Evolutionary conservation across 2,329 filamentous ascomycete genomes (phyloP).

Genomic region (Cordyceps farinosa): DNA sequence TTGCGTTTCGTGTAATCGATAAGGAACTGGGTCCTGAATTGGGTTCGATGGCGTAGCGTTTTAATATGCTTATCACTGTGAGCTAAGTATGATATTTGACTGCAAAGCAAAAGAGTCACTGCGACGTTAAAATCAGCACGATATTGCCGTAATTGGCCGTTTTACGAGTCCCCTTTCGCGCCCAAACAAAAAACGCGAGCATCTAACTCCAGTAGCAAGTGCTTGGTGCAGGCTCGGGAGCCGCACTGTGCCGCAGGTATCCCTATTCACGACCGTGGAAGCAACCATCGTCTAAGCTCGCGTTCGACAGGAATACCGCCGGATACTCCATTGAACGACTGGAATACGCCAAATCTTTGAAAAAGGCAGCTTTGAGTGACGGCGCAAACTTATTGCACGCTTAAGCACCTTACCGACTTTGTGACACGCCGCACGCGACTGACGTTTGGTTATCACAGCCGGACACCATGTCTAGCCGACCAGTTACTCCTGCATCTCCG

Average conservation of each 20-base stretch:
- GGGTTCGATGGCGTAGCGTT: slow-evolving; percentile 2
- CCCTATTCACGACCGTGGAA: not conserved
- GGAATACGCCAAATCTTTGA: not conserved
- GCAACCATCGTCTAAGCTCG: not conserved
- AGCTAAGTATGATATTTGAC: not conserved
- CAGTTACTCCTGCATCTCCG: slow-evolving; percentile 49
- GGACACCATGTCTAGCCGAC: slow-evolving; percentile 42
- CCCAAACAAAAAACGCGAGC: not conserved
- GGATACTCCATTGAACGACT: not conserved
- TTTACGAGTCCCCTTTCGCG: not conserved
- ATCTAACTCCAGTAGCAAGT: not conserved
- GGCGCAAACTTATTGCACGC: not conserved
- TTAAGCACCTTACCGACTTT: not conserved
- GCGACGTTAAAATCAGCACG: not conserved
- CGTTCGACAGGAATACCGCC: not conserved
- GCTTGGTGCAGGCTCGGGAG: not conserved
- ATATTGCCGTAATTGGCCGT: not conserved
- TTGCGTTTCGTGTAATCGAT: slow-evolving; percentile 13
- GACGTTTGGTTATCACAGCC: not conserved
- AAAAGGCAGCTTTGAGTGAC: not conserved
- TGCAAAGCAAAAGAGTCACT: not conserved
- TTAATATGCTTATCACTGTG: not conserved
- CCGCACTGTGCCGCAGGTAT: not conserved
- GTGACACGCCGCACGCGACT: slow-evolving; percentile 8
- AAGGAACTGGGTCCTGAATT: not conserved